phyloP scores from a whole-genome alignment of 306 rosid species.

The Malus orientalis region DNA sequence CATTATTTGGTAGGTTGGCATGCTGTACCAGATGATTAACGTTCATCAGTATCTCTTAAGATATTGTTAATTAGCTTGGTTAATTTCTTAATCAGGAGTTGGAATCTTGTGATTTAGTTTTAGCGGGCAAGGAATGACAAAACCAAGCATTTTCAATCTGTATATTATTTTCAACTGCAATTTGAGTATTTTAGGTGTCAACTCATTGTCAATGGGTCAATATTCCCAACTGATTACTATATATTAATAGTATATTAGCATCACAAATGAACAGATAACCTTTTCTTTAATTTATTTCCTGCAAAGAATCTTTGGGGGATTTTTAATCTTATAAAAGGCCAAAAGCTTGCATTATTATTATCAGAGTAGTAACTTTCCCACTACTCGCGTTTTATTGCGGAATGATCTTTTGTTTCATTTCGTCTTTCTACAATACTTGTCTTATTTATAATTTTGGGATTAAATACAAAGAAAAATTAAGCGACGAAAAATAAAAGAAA shows the following conservation, averaged over 20 bases:
- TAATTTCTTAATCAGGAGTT: not conserved
- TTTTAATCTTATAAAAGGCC: not conserved
- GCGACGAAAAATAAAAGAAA: no score
- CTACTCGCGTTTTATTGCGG: no score
- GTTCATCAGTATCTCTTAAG: not conserved
- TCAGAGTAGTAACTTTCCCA: not conserved
- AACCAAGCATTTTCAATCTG: not conserved
- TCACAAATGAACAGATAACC: not conserved
- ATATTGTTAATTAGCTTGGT: not conserved
- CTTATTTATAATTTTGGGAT: no score
- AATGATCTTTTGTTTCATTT: no score
- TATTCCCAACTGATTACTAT: not conserved
- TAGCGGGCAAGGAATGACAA: not conserved
- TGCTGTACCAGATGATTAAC: not conserved
- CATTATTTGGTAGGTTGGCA: slow-evolving; percentile 4
- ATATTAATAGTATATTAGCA: not conserved
- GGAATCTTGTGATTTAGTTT: not conserved
- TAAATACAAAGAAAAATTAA: no score
- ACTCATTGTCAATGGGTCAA: slow-evolving; percentile 4
- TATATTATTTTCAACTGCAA: not conserved
- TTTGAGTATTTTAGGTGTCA: not conserved
- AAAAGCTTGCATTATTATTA: not conserved
- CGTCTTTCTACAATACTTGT: no score
- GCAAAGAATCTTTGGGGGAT: not conserved
- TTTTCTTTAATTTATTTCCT: not conserved